phyloP scores from a whole-genome alignment of 2,329 filamentous ascomycete genomes.

The Venturia effusa region DNA sequence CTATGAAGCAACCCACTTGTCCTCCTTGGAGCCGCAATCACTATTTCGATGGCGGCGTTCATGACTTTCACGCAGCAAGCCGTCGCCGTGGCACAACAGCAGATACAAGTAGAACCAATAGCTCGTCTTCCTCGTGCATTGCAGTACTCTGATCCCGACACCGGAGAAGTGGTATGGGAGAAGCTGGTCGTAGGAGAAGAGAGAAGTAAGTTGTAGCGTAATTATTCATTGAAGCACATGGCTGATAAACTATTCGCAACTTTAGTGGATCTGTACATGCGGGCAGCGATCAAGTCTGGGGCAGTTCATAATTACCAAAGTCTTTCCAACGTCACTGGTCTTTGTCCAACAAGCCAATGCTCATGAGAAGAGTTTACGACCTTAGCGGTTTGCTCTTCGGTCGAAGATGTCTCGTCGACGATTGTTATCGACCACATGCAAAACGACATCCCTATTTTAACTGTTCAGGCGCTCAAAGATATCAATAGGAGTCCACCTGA shows the following conservation, averaged over 20 bases:
- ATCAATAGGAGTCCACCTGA: neutral
- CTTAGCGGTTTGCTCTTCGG: neutral
- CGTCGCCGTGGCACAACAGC: neutral
- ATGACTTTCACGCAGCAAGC: neutral
- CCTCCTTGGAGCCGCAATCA: neutral
- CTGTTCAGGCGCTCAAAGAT: neutral
- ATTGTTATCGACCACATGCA: neutral
- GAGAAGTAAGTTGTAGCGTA: neutral
- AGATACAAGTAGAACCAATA: neutral
- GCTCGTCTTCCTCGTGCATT: neutral
- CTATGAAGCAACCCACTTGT: neutral
- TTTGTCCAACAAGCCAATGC: neutral
- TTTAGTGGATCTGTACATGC: neutral
- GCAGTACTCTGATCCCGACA: neutral
- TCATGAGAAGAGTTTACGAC: neutral
- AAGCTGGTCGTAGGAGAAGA: neutral
- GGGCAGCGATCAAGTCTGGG: neutral
- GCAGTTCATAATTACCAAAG: neutral
- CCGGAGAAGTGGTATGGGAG: neutral
- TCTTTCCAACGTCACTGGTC: neutral
- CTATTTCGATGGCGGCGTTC: neutral
- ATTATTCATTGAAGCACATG: neutral
- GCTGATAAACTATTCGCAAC: neutral
- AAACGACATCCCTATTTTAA: neutral
- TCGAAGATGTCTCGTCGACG: neutral